These are phyloP conservation scores for Penicillium sp. DNA, from an alignment of 2,329 filamentous ascomycete species.

Conservation along the genomic window DNA sequence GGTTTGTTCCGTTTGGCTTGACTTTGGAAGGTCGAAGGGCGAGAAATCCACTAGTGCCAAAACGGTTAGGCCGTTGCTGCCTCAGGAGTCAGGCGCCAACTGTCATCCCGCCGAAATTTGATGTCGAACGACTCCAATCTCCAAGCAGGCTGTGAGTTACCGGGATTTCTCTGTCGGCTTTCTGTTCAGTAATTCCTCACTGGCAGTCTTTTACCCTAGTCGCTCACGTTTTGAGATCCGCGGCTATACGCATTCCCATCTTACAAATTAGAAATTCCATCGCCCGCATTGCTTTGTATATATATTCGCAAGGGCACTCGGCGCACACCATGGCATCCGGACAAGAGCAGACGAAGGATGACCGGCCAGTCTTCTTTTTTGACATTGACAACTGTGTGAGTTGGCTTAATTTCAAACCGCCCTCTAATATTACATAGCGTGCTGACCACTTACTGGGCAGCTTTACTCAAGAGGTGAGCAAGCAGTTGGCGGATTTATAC, in stretches of 20 bases:
- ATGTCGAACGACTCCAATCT: not conserved
- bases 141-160: not conserved
- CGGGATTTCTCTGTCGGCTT: not conserved
- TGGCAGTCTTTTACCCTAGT: not conserved
- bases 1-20: not conserved
- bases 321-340: slow-evolving; percentile 2
- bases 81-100: slow-evolving; percentile 3
- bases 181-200: not conserved
- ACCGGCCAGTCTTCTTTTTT: slow-evolving; percentile 64
- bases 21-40: not conserved
- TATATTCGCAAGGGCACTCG: not conserved
- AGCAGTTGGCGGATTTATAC: slow-evolving; percentile 22
- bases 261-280: not conserved
- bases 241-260: not conserved
- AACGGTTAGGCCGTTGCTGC: not conserved
- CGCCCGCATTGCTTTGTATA: not conserved
- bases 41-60: not conserved
- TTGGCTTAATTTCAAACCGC: slow-evolving; percentile 16
- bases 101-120: not conserved
- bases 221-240: not conserved
- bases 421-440: not conserved
- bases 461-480: slow-evolving; percentile 78
- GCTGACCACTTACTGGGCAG: slow-evolving; percentile 29
- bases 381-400: slow-evolving; percentile 95
- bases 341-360: slow-evolving; percentile 25